Evolutionary conservation across 352 stramenopile species (phyloP), one percentile per base, ranked within the genome.

Genomic region (Phytophthora pini): DNA sequence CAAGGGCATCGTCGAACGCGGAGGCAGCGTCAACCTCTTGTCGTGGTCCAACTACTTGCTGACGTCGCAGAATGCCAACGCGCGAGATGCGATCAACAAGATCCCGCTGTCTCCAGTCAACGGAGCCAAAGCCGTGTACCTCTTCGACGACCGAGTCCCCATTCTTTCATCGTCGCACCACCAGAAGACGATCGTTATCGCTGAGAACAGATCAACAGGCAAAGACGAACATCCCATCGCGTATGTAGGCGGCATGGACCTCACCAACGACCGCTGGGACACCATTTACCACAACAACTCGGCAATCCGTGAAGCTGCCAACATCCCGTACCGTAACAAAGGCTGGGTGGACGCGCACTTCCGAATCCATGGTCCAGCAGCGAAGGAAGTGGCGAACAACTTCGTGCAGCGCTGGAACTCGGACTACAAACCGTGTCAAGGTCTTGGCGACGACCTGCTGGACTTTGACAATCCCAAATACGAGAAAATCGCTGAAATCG

Each of bases 261-360:
- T 88, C 27, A 78, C 67, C 15, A 68, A 59, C 17, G 72, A 90
- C 46, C 80, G 83, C 6, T 92, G 83, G 80, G 79, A 90, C 52
- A 85, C 78, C 15, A 65, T 77, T 12, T 59, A 62, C 4, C 78
- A 89, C 60, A 69, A 90, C 61, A 55, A 77, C 24, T 57, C 79
- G 5, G 61, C 47, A 6, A 41, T 90, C 26, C 73, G 82, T 0
- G 39, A 70, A 4, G 43, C 45, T 7, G 64, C 59, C 26, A 47
- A 56, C 4, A 76, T 89, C 31, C 49, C 70, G 8, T 63, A 50
- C 34, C 15, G 41, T 13, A 74, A 76, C 49, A 67, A 87, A 13
- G 81, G 83, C 13, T 93, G 80, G 82, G 24, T 90, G 1, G 84
- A 93, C 38, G 69, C 59, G 0, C 58, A 80, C 9, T 51, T 86